phyloP scores from a whole-genome alignment of 306 rosid genomes.

The Mimosa bimucronata region DNA sequence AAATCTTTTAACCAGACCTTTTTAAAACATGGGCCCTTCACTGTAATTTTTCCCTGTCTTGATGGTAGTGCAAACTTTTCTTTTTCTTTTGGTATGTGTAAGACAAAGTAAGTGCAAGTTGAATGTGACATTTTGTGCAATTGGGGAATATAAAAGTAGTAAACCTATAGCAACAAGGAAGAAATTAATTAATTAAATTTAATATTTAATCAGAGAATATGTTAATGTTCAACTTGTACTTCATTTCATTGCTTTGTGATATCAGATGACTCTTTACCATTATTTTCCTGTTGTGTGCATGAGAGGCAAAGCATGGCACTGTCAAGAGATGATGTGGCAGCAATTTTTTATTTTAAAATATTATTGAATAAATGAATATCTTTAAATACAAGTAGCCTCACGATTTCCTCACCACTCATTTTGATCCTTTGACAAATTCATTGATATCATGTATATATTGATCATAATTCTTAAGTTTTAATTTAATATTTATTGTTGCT shows the following conservation, averaged over 20 bases:
- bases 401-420: not conserved
- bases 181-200: not conserved
- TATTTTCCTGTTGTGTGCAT: not conserved
- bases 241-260: conserved; percentile 9
- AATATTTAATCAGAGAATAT: not conserved
- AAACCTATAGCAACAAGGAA: conserved; percentile 12
- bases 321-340: not conserved
- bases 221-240: not conserved
- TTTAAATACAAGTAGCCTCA: not conserved
- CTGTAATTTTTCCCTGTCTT: not conserved
- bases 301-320: conserved; percentile 7
- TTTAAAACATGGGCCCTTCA: not conserved
- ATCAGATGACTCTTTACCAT: not conserved
- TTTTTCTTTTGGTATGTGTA: conserved; percentile 29
- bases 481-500: too few species aligned
- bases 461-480: not conserved
- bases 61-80: conserved; percentile 5
- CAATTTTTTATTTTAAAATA: not conserved
- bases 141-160: not conserved
- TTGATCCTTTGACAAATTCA: conserved; percentile 7
- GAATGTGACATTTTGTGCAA: not conserved
- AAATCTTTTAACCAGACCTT: not conserved
- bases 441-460: not conserved
- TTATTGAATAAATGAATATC: not conserved
- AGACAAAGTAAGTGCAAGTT: conserved; percentile 21